Percentiles rank a stretch among this genome's conserved stretches.
Conservation (phyloP, 1,139 yeast genomes). For the Taphrina betulina region DNA sequence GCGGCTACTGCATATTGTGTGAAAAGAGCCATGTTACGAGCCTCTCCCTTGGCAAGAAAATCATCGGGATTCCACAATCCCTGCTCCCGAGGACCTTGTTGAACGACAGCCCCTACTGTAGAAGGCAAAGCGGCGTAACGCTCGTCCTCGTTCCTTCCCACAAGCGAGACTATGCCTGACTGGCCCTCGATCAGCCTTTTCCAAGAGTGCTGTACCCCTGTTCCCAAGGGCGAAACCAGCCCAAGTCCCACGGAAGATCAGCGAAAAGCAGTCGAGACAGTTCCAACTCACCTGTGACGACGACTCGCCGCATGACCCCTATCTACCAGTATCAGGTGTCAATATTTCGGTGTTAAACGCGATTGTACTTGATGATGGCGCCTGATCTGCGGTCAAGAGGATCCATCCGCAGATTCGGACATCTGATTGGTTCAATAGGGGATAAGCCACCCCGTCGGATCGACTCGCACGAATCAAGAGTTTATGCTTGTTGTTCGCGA, state of each 20-base stretch:
- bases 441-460: too few relatives aligned
- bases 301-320: slow-evolving; percentile 57
- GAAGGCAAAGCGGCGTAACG: slow-evolving; percentile 63
- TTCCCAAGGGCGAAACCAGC: slow-evolving; percentile 79
- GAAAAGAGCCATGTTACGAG: slow-evolving; percentile 20
- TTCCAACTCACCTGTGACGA: slow-evolving; percentile 73
- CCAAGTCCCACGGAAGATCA: too few relatives aligned
- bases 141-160: slow-evolving; percentile 50
- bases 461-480: too few relatives aligned
- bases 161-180: slow-evolving; percentile 44
- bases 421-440: too few relatives aligned
- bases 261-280: too few relatives aligned
- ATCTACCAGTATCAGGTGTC: too few relatives aligned
- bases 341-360: too few relatives aligned
- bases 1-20: slow-evolving; percentile 20
- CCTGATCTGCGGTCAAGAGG: too few relatives aligned
- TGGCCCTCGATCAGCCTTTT: slow-evolving; percentile 43
- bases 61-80: slow-evolving; percentile 53
- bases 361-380: too few relatives aligned
- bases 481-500: too few relatives aligned
- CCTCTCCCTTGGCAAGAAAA: slow-evolving; percentile 34
- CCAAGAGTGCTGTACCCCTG: slow-evolving; percentile 52
- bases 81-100: slow-evolving; percentile 52
- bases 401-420: too few relatives aligned
- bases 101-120: slow-evolving; percentile 73